phyloP scores from a whole-genome alignment of 169 alveolate genomes.

The Besnoitia besnoiti region DNA sequence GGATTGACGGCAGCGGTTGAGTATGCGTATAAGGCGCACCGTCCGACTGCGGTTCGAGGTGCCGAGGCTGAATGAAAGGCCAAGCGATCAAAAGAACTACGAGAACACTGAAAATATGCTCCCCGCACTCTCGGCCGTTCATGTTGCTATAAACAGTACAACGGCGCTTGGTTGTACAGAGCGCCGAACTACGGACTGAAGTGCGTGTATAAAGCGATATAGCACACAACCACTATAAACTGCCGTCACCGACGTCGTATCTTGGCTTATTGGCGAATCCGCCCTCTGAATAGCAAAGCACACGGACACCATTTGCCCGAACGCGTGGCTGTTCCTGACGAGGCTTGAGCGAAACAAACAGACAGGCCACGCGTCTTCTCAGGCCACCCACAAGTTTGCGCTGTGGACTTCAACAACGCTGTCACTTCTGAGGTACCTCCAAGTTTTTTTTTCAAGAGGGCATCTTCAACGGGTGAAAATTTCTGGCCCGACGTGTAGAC shows the following conservation, averaged over 20 bases:
- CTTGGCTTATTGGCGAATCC: no score
- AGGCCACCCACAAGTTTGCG: no score
- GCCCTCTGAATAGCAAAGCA: no score
- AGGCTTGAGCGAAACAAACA: no score
- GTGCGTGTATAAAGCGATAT: no score
- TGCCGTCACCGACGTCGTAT: no score
- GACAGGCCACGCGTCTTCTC: no score
- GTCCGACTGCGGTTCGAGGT: slow-evolving; percentile 6
- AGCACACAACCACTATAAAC: no score
- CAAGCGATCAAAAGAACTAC: not conserved
- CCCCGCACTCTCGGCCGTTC: not conserved
- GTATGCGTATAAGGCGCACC: slow-evolving; percentile 40
- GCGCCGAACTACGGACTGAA: no score
- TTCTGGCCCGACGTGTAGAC: slow-evolving; percentile 17
- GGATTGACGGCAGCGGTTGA: slow-evolving; percentile 25
- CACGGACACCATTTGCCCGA: no score
- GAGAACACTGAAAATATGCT: not conserved
- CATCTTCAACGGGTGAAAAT: slow-evolving; percentile 52
- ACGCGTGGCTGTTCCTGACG: no score
- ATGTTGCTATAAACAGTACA: not conserved
- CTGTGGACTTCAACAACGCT: not conserved
- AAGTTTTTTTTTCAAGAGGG: not conserved
- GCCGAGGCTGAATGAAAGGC: not conserved
- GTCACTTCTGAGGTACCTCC: not conserved
- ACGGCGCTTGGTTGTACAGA: no score